A percentile compares a stretch with the other conserved stretches of the same genome.
These are phyloP conservation scores for Boletus rubropictus DNA, from an alignment of 768 basidiomycete genomes.

Conservation along the genomic window DNA sequence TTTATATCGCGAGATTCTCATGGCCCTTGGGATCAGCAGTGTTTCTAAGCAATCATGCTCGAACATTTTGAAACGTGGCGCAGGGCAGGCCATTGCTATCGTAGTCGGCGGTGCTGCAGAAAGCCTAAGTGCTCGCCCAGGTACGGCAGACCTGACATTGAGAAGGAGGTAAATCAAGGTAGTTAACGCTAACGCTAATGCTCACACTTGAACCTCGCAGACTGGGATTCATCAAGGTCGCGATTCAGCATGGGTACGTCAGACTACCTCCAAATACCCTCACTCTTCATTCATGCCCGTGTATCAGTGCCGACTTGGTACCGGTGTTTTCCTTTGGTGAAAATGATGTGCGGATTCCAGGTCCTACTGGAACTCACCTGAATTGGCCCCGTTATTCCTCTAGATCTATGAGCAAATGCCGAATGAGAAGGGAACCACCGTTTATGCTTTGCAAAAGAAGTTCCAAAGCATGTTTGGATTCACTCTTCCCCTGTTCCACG, in stretches of 20 bases:
- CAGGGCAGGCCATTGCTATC: slow-evolving; percentile 77
- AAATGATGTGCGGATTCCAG: slow-evolving; percentile 69
- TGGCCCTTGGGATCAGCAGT: slow-evolving; percentile 85
- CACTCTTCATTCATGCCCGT: slow-evolving; percentile 3
- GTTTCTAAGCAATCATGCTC: slow-evolving; percentile 89
- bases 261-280: not conserved
- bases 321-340: slow-evolving; percentile 99
- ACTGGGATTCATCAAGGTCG: slow-evolving; percentile 92
- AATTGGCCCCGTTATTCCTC: not conserved
- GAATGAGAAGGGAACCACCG: slow-evolving; percentile 85
- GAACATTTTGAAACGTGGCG: slow-evolving; percentile 67
- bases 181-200: not conserved
- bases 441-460: slow-evolving; percentile 81
- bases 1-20: slow-evolving; percentile 86
- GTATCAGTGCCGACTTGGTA: slow-evolving; percentile 79
- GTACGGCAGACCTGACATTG: slow-evolving; percentile 89
- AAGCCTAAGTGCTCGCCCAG: slow-evolving; percentile 88
- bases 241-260: slow-evolving; percentile 78
- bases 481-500: slow-evolving; percentile 96
- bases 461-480: slow-evolving; percentile 94
- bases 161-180: slow-evolving; percentile 48
- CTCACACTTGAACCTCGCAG: slow-evolving; percentile 32
- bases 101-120: slow-evolving; percentile 97
- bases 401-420: slow-evolving; percentile 98
- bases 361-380: not conserved